A percentile compares a stretch with the other conserved stretches of the same genome.
These are phyloP conservation scores for Kernera saxatilis DNA, from an alignment of 345 rosid genomes.

Conservation along the genomic window DNA sequence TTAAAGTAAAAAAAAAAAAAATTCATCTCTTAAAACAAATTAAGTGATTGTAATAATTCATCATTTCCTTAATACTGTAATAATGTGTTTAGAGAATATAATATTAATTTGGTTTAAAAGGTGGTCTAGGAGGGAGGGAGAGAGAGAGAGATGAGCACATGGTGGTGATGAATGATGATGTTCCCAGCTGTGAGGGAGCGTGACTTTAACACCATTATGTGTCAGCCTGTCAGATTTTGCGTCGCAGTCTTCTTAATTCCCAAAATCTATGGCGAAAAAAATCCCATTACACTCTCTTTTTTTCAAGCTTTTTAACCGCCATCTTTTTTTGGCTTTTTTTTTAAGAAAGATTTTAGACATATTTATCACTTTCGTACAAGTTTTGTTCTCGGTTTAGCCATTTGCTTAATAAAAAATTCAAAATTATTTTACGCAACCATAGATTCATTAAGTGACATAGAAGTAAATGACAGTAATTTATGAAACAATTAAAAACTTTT, in stretches of 20 bases:
- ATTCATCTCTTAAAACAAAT: not conserved
- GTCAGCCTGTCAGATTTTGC: slow-evolving; percentile 16
- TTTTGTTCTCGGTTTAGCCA: not conserved
- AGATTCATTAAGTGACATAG: too few species aligned
- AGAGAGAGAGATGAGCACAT: slow-evolving; percentile 8
- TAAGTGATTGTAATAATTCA: not conserved
- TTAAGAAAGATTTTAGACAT: not conserved
- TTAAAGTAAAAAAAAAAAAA: not conserved
- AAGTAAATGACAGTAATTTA: too few species aligned
- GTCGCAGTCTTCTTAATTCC: slow-evolving; percentile 10
- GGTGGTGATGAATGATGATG: slow-evolving; percentile 12
- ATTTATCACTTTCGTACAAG: not conserved
- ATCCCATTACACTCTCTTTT: not conserved
- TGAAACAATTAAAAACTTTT: too few species aligned
- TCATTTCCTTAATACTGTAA: not conserved
- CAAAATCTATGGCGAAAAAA: not conserved
- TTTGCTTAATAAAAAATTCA: not conserved
- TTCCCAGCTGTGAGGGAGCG: slow-evolving; percentile 30
- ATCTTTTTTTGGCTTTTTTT: not conserved
- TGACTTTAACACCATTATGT: slow-evolving; percentile 23
- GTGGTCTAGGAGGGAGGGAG: not conserved
- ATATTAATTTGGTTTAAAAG: too few species aligned
- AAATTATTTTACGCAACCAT: not conserved
- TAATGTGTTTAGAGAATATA: not conserved
- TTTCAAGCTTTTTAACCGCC: not conserved